A percentile compares a stretch with the other conserved stretches of the same genome.
These are phyloP conservation scores for Ciborinia camelliae DNA, from an alignment of 2,329 filamentous ascomycete species.

Conservation along the genomic window DNA sequence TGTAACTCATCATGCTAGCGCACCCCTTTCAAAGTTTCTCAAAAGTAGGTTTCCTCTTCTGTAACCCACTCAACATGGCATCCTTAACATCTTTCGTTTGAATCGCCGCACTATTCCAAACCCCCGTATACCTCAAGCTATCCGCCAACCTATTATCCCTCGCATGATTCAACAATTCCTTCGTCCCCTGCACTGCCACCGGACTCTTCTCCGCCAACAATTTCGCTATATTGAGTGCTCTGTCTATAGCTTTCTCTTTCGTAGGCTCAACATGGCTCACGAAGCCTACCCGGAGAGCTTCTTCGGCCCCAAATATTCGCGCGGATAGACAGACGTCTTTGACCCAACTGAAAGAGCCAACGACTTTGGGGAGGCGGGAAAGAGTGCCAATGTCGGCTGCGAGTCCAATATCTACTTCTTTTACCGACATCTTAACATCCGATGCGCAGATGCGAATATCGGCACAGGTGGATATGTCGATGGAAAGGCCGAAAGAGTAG, in stretches of 20 bases:
- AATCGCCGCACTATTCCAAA: conserved; percentile 83
- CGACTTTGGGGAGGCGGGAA: conserved; percentile 67
- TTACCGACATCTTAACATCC: conserved; percentile 64
- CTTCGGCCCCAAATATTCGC: conserved; percentile 63
- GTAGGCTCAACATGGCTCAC: conserved; percentile 62
- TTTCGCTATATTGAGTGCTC: conserved; percentile 60
- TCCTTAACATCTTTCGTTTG: conserved; percentile 75
- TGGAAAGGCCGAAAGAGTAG: conserved; percentile 71
- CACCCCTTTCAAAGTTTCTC: conserved; percentile 47
- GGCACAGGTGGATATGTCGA: conserved; percentile 68
- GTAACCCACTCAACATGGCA: conserved; percentile 71
- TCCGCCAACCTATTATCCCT: conserved; percentile 75
- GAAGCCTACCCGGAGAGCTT: conserved; percentile 67
- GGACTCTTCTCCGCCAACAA: conserved; percentile 78
- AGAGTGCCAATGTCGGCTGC: conserved; percentile 78
- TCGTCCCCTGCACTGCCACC: conserved; percentile 81
- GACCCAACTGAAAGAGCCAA: conserved; percentile 69
- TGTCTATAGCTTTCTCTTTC: conserved; percentile 61
- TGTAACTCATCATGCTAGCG: conserved; percentile 12
- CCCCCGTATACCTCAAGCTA: conserved; percentile 74
- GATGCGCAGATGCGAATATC: conserved; percentile 66
- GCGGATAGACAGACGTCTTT: conserved; percentile 75
- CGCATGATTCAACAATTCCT: conserved; percentile 79
- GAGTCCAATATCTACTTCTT: conserved; percentile 79
- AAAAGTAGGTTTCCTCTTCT: conserved; percentile 78